Evolutionary conservation across 1,284 basidiomycete genomes (phyloP), one percentile per base, ranked within the genome.

Genomic region (Cryptococcus hybrid): DNA sequence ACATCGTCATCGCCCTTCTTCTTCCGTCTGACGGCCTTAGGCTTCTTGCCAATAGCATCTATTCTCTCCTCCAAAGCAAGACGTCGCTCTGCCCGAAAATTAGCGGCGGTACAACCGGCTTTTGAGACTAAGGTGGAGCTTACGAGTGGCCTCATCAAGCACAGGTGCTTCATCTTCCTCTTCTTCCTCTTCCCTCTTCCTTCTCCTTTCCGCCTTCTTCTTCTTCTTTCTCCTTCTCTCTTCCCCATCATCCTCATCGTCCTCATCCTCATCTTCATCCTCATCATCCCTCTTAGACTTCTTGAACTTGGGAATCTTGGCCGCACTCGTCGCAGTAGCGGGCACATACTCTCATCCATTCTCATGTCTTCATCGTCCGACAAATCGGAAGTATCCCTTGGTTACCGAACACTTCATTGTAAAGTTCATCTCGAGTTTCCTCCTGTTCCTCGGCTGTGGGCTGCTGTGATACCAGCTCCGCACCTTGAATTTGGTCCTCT

Each of bases 21-120:
- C 75, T 90, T 90, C 73, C 83, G 84, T 30, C 87, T 81, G 24
- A 81, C 80, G 0, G 82, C 78, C 71, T 88, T 88, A 69, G 88
- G 87, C 6, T 86, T 82, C 76, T 91, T 91, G n/a, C 92, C 81
- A 60, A 92, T 92, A 35, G 86, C 86, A 59, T 94, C 90, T 63
- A 95, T 87, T 15, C 64, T 59, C 48, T 64, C 67, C 51, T 69
- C 65, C 34, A 76, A 52, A 7, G 64, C 64, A 51, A 64, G 52
- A 24, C 66, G 66, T 11, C 67, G 62, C 38, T 58, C 65, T 72
- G 52, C 5, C 7, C 34, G 44, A 8, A 12, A 38, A n/a, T 12
- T 9, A 53, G 5, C 7, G 12, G n/a, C 1, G 7, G 34, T 15
- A 38, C 48, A 46, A n/a, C 35, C 30, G 4, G 30, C 13, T 11